Conservation (phyloP, 305 asterid species). For the Fraxinus platypoda region DNA sequence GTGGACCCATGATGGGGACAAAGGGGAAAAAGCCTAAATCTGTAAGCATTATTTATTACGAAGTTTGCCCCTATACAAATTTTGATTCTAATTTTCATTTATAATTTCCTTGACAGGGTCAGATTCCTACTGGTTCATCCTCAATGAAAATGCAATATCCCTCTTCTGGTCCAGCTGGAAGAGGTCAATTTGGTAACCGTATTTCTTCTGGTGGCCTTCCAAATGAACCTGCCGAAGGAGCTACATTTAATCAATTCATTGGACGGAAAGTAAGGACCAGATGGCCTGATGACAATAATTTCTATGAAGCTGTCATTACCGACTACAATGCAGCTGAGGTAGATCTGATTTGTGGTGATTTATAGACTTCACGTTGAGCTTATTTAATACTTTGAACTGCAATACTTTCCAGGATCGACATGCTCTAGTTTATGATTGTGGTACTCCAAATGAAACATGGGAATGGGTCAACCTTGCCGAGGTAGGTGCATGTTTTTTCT, state of each 20-base stretch:
- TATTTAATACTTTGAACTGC: slow-evolving; percentile 16
- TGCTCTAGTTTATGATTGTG: slow-evolving; percentile 60
- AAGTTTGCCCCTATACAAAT: slow-evolving; percentile 16
- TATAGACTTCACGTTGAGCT: slow-evolving; percentile 12
- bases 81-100: slow-evolving; percentile 17
- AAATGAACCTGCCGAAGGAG: slow-evolving; percentile 50
- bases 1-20: slow-evolving; percentile 53
- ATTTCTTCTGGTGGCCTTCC: slow-evolving; percentile 42
- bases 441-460: slow-evolving; percentile 51
- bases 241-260: slow-evolving; percentile 49
- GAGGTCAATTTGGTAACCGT: slow-evolving; percentile 70
- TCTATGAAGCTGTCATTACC: slow-evolving; percentile 80
- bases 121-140: slow-evolving; percentile 51
- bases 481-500: slow-evolving; percentile 39
- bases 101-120: slow-evolving; percentile 28
- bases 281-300: slow-evolving; percentile 94
- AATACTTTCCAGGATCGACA: slow-evolving; percentile 55
- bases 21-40: slow-evolving; percentile 67
- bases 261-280: slow-evolving; percentile 79
- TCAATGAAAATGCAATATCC: slow-evolving; percentile 60
- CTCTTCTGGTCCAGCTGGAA: slow-evolving; percentile 62
- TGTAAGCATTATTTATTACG: slow-evolving; percentile 26
- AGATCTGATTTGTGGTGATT: slow-evolving; percentile 20
- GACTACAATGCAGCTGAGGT: slow-evolving; percentile 65
- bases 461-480: slow-evolving; percentile 81